These are phyloP conservation scores for Lodderomyces beijingensis DNA, from an alignment of 1,139 yeast genomes.

Conservation along the genomic window DNA sequence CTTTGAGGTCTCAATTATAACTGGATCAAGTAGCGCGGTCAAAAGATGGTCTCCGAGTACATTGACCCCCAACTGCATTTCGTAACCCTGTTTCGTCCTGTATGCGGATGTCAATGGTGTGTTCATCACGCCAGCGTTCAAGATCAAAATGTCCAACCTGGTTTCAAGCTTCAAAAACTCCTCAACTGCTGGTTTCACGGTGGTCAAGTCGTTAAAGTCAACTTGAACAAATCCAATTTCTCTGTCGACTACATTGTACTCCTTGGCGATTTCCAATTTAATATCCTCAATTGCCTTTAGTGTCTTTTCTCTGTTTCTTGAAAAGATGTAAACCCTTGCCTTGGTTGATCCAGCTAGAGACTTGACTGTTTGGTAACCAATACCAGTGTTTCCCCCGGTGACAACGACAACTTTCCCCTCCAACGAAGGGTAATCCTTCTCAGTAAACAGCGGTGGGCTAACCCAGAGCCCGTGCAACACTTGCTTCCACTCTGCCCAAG, in stretches of 20 bases:
- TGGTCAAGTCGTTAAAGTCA: conserved; percentile 43
- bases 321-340: conserved; percentile 25
- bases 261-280: conserved; percentile 15
- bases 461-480: conserved; percentile 12
- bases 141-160: conserved; percentile 39
- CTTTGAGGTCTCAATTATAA: conserved; percentile 30
- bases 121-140: conserved; percentile 49
- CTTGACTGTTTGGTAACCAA: conserved; percentile 29
- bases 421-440: conserved; percentile 14
- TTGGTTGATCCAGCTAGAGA: conserved; percentile 33
- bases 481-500: conserved; percentile 11
- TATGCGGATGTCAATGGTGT: conserved; percentile 33
- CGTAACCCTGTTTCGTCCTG: conserved; percentile 12
- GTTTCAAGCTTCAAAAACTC: conserved; percentile 20
- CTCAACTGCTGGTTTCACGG: conserved; percentile 37
- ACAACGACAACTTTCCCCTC: conserved; percentile 19
- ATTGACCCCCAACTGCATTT: conserved; percentile 38
- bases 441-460: conserved; percentile 12
- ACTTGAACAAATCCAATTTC: conserved; percentile 20
- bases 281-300: conserved; percentile 27
- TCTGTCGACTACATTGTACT: conserved; percentile 9
- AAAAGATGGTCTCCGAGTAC: conserved; percentile 47
- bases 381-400: conserved; percentile 21
- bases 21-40: conserved; percentile 40
- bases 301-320: conserved; percentile 17